These are phyloP conservation scores for Hura crepitans DNA, from an alignment of 441 rosid genomes.

Conservation along the genomic window DNA sequence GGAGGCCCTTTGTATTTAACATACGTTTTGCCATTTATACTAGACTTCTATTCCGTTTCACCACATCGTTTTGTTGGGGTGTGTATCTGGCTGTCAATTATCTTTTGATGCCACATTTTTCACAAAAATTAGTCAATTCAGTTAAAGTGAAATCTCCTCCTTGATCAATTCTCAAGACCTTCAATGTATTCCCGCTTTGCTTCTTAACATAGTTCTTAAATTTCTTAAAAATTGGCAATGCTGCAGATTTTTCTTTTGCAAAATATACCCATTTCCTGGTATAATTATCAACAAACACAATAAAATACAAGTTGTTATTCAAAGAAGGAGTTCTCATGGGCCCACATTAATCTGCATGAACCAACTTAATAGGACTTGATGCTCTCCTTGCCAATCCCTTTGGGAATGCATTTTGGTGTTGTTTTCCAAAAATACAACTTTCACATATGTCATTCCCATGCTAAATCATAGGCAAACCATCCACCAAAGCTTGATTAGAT, in stretches of 20 bases:
- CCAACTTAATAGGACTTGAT: background rate
- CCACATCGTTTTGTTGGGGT: background rate
- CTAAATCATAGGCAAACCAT: background rate
- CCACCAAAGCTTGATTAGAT: background rate
- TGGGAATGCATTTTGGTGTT: background rate
- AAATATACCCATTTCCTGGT: background rate
- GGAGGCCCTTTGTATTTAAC: background rate
- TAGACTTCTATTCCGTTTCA: background rate
- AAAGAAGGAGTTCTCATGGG: background rate
- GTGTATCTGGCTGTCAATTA: background rate
- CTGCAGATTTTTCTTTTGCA: background rate
- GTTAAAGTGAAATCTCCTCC: background rate
- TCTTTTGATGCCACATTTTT: background rate
- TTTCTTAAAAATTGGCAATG: background rate
- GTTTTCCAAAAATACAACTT: background rate
- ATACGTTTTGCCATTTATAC: background rate
- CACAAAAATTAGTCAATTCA: background rate
- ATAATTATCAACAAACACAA: slow-evolving; percentile 4
- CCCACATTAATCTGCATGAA: background rate
- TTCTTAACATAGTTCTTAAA: background rate
- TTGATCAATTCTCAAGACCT: background rate
- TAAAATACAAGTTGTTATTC: background rate
- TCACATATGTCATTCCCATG: background rate
- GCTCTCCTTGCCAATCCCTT: background rate
- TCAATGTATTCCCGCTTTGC: background rate